Percentiles rank a stretch among this genome's conserved stretches.
Conservation (phyloP, 1,139 yeast species). For the Fermentozyma sake region DNA sequence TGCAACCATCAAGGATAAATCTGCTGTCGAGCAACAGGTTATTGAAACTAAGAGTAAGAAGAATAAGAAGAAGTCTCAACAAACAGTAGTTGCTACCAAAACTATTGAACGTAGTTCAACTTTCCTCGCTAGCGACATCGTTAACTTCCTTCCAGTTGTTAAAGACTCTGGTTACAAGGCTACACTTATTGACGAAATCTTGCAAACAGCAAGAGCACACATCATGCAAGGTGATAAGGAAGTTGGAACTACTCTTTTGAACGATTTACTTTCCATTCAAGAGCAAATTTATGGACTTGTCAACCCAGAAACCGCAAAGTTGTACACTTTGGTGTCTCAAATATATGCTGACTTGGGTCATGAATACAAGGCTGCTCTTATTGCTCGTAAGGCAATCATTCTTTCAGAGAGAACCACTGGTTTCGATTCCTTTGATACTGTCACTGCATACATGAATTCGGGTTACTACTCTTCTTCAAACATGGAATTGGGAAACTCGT, state of each 20-base stretch:
- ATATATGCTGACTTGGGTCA: conserved; percentile 60
- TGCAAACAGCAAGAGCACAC: conserved; percentile 63
- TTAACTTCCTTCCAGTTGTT: conserved; percentile 66
- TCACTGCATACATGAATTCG: conserved; percentile 68
- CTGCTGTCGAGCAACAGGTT: conserved; percentile 15
- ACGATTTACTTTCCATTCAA: conserved; percentile 66
- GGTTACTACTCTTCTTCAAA: conserved; percentile 67
- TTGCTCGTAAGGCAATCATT: conserved; percentile 66
- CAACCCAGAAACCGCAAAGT: conserved; percentile 74
- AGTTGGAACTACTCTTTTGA: conserved; percentile 53
- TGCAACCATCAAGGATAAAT: conserved; percentile 24
- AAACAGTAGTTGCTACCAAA: conserved; percentile 19
- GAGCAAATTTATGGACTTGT: conserved; percentile 84
- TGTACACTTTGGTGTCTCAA: conserved; percentile 63
- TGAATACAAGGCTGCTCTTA: conserved; percentile 56
- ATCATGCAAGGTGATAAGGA: conserved; percentile 40
- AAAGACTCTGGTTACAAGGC: conserved; percentile 70
- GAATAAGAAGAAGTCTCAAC: conserved; percentile 29
- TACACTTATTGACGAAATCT: conserved; percentile 68
- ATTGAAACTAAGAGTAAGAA: conserved; percentile 19
- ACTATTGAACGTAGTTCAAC: conserved; percentile 27
- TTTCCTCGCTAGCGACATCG: conserved; percentile 59
- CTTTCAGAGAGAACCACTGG: conserved; percentile 81
- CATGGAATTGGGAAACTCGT: conserved; percentile 56
- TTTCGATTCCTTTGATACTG: conserved; percentile 71